Base-by-base conservation (phyloP, 2,329 filamentous ascomycete genomes). In the Clonostachys chloroleuca region DNA sequence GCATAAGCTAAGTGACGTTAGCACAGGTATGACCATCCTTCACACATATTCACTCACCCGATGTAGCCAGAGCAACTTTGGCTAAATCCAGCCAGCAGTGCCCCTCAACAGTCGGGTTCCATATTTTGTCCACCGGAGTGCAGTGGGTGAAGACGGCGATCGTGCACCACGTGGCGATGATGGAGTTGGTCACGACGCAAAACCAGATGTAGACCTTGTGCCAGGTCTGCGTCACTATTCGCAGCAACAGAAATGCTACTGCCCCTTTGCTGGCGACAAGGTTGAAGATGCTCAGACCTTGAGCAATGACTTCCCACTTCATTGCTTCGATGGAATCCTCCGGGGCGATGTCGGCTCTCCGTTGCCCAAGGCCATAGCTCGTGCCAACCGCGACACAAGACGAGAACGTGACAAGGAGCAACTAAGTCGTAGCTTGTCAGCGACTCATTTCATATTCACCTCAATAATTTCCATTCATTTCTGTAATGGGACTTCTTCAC, bases 81-180 rank as follows among this genome's bases (percentile, higher is more conserved):
- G 49, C 42, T 43, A 51, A 51, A 42, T 47, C 48, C 17, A 53
- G 48, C 47, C 51, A 55, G 47, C 59, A 62, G 7, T 51, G 54
- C 5, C 59, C 59, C 10, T 49, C 37, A 2, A 53, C 47, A 4
- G 45, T 42, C 7, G 43, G 46, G 6, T 55, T 47, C 49, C 59
- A 62, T 5, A 52, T 51, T 51, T 58, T 59, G 34, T 55, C 42
- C n/a, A 60, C 45, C 0, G 59, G 59, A 36, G 49, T 51, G 42
- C 58, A 61, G 34, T 54, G 54, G 9, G 61, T 51, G 52, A 60
- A 62, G 13, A 55, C 51, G 17, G 61, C 53, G 3, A 59, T 41
- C 12, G 56, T 54, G 33, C 45, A 51, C 30, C 54, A 16, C 3
- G 54, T 52, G 37, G 56, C 47, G 17, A 56, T 40, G 30, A 58